These are phyloP conservation scores for Rugosomyces carneus DNA, from an alignment of 1,284 basidiomycete species.

Conservation along the genomic window DNA sequence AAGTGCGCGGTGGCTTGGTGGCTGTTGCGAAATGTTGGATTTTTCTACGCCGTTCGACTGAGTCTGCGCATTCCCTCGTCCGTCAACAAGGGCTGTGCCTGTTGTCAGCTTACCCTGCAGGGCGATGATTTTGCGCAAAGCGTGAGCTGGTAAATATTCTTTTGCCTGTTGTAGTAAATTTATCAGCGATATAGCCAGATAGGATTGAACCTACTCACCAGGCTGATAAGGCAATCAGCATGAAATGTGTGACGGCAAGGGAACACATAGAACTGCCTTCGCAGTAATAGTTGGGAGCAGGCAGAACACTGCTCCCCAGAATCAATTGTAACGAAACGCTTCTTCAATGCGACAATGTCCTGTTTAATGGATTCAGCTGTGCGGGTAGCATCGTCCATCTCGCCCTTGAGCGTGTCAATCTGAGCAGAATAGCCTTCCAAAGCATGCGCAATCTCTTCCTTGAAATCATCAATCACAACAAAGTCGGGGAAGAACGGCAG, in stretches of 20 bases:
- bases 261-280: slow-evolving; percentile 96
- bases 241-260: slow-evolving; percentile 97
- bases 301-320: slow-evolving; percentile 81
- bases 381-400: slow-evolving; percentile 94
- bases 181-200: slow-evolving; percentile 7
- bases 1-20: slow-evolving; percentile 53
- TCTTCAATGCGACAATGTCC: slow-evolving; percentile 82
- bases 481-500: slow-evolving; percentile 99
- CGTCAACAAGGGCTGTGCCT: slow-evolving; percentile 31
- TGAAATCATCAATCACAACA: slow-evolving; percentile 99
- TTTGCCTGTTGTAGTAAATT: slow-evolving; percentile 59
- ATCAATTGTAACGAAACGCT: slow-evolving; percentile 93
- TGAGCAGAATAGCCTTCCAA: slow-evolving; percentile 91
- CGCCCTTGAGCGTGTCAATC: slow-evolving; percentile 85
- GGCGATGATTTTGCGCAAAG: slow-evolving; percentile 77
- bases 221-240: slow-evolving; percentile 86
- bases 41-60: slow-evolving; percentile 18
- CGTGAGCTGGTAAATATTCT: slow-evolving; percentile 77
- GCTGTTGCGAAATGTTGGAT: slow-evolving; percentile 31
- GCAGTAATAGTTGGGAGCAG: slow-evolving; percentile 73
- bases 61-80: slow-evolving; percentile 24
- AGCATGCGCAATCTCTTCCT: slow-evolving; percentile 95
- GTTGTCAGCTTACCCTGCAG: slow-evolving; percentile 81
- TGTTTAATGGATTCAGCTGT: slow-evolving; percentile 92
- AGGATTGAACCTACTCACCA: slow-evolving; percentile 52